phyloP scores from a whole-genome alignment of 176 grass and related monocot species.

The Rhynchospora pubera region DNA sequence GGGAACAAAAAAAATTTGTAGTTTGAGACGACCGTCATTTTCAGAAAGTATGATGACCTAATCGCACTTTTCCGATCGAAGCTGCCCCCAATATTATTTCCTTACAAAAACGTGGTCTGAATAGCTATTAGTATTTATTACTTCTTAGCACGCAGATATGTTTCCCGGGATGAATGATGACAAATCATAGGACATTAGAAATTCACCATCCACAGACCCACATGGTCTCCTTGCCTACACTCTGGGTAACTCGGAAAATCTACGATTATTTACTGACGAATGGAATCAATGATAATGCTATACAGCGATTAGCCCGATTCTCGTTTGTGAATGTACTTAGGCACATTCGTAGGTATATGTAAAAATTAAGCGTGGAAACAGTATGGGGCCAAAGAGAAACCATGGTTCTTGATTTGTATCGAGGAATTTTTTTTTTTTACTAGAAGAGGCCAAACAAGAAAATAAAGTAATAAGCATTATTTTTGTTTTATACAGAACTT shows the following conservation, averaged over 20 bases:
- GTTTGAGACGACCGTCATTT: background rate
- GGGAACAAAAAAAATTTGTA: background rate
- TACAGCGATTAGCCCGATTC: background rate
- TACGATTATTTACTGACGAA: background rate
- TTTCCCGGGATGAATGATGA: constrained; percentile 6
- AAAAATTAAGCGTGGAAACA: background rate
- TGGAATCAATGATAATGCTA: no score
- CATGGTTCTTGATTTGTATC: background rate
- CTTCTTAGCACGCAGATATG: background rate
- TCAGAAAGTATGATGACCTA: background rate
- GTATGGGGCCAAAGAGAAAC: background rate
- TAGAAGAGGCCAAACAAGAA: no score
- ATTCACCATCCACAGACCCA: background rate
- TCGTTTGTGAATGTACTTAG: background rate
- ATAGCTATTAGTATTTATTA: no score
- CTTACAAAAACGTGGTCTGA: background rate
- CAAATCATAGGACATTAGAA: background rate
- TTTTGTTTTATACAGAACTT: no score
- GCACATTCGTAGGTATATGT: background rate
- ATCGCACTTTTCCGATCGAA: background rate
- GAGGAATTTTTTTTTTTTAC: no score
- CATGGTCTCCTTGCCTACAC: background rate
- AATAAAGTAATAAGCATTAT: no score
- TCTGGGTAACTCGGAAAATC: background rate
- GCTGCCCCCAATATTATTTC: background rate